phyloP scores from a whole-genome alignment of 106 monocot species.

The Amphibolis antarctica region DNA sequence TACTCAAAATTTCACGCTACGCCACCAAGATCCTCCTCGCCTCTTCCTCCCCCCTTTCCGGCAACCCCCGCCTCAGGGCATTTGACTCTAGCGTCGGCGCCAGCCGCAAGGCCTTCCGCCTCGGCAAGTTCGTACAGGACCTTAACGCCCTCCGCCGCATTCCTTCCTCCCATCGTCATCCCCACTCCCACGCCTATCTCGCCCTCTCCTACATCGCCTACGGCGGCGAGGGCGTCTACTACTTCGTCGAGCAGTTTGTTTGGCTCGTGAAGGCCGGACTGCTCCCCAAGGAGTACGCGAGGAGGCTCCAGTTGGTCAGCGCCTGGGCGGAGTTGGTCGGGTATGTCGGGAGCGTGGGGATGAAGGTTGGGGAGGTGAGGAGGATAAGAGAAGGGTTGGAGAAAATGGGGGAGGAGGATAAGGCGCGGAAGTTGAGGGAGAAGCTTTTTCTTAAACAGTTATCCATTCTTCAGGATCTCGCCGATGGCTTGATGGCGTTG shows the following conservation, averaged over 20 bases:
- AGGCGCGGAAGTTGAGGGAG: conserved; percentile 27
- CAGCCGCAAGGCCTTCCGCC: conserved; percentile 96
- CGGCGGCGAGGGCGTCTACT: conserved; percentile 87
- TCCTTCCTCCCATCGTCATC: conserved; percentile 4
- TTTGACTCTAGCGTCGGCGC: conserved; percentile 92
- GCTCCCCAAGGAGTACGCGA: conserved; percentile 17
- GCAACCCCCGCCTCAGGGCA: conserved; percentile 39
- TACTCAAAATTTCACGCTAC: conserved; percentile 91
- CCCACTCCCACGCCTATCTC: conserved; percentile 15
- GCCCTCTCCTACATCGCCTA: conserved; percentile 42
- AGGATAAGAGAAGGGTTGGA: conserved; percentile 27
- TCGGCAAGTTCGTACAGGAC: conserved; percentile 92
- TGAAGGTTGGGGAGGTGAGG: conserved; percentile 50
- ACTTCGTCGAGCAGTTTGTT: conserved; percentile 91
- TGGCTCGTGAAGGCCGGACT: conserved; percentile 80
- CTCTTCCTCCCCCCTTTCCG: conserved; percentile 24
- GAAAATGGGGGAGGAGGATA: conserved; percentile 6
- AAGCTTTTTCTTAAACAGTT: conserved; percentile 65
- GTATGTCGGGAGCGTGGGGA: conserved; percentile 49
- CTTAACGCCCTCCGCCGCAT: conserved; percentile 73
- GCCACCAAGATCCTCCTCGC: conserved; percentile 74
- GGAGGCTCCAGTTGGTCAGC: conserved; percentile 38
- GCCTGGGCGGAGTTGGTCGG: conserved; percentile 83
- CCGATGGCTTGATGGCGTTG: conserved; percentile 74
- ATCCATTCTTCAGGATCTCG: conserved; percentile 70